Percentiles rank a stretch among this genome's conserved stretches.
Evolutionary conservation across 345 rosid species (phyloP).

Genomic region (Crucihimalaya himalaica): DNA sequence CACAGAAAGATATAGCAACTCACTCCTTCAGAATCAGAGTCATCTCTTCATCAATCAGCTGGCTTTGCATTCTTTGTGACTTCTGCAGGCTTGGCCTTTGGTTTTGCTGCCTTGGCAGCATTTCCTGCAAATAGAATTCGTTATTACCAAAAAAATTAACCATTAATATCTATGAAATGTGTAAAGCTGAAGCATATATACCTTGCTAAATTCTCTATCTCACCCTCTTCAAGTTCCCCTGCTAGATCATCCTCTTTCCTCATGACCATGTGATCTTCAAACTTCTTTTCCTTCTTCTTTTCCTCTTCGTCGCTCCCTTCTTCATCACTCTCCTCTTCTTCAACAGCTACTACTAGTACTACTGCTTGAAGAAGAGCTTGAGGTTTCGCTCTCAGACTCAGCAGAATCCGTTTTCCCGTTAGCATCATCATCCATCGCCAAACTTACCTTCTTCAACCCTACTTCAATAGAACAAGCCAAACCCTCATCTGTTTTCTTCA

Average conservation of each 20-base stretch:
- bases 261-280: slow-evolving; percentile 6
- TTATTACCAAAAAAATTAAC: slow-evolving; percentile 1
- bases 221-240: slow-evolving; percentile 49
- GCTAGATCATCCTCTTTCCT: slow-evolving; percentile 22
- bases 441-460: too few relatives aligned
- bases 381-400: slow-evolving; percentile 51
- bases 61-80: slow-evolving; percentile 33
- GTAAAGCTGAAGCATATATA: too few relatives aligned
- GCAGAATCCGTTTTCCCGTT: slow-evolving; percentile 37
- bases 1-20: slow-evolving; percentile 15
- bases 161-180: too few relatives aligned
- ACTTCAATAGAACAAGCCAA: too few relatives aligned
- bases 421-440: slow-evolving; percentile 31
- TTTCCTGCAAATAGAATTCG: background rate
- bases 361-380: slow-evolving; percentile 49
- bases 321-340: slow-evolving; percentile 35
- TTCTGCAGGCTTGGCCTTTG: slow-evolving; percentile 20
- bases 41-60: slow-evolving; percentile 37
- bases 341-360: slow-evolving; percentile 40
- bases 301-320: slow-evolving; percentile 33
- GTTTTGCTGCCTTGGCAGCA: slow-evolving; percentile 12
- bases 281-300: slow-evolving; percentile 27
- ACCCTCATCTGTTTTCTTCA: too few relatives aligned
- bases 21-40: slow-evolving; percentile 42
- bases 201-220: slow-evolving; percentile 43